These are phyloP conservation scores for Pythium chondricola DNA, from an alignment of 352 stramenopile species.

Conservation along the genomic window DNA sequence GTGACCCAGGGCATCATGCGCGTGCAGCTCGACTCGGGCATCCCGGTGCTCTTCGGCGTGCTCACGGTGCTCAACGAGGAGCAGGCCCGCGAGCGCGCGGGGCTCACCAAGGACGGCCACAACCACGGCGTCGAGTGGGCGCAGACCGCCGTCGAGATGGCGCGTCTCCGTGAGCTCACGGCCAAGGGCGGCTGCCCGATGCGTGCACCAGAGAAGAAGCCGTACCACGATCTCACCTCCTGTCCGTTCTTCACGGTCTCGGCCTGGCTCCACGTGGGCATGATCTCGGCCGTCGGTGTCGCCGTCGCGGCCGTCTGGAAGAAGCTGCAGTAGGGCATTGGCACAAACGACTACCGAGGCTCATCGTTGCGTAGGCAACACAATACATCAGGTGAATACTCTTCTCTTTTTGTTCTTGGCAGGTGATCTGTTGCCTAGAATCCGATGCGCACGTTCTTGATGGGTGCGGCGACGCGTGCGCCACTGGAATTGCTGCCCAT, in stretches of 20 bases:
- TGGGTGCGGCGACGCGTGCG: constrained; percentile 47
- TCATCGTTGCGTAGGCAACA: too few species aligned
- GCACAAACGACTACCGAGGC: too few species aligned
- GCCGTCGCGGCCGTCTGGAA: constrained; percentile 39
- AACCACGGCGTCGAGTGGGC: constrained; percentile 97
- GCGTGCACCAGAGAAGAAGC: constrained; percentile 52
- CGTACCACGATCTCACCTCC: constrained; percentile 65
- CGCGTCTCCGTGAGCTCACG: constrained; percentile 75
- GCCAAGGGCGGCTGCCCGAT: constrained; percentile 59
- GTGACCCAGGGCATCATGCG: constrained; percentile 96
- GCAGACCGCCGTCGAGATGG: constrained; percentile 96
- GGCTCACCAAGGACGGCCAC: constrained; percentile 74
- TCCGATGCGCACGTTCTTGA: constrained; percentile 55
- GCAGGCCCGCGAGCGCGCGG: constrained; percentile 92
- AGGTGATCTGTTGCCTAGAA: constrained; percentile 27
- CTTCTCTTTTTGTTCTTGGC: too few species aligned
- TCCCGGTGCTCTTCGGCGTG: constrained; percentile 90
- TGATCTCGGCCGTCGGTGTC: constrained; percentile 49
- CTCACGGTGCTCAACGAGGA: constrained; percentile 95
- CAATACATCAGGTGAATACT: not conserved
- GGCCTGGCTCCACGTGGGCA: constrained; percentile 68
- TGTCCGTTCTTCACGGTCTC: constrained; percentile 78
- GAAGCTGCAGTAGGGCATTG: too few species aligned
- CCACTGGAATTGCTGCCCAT: constrained; percentile 33
- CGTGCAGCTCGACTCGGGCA: constrained; percentile 89